Percentiles rank a stretch among this genome's conserved stretches.
Conservation (phyloP, 164 flowering plant species). For the Umbilicus rupestris region DNA sequence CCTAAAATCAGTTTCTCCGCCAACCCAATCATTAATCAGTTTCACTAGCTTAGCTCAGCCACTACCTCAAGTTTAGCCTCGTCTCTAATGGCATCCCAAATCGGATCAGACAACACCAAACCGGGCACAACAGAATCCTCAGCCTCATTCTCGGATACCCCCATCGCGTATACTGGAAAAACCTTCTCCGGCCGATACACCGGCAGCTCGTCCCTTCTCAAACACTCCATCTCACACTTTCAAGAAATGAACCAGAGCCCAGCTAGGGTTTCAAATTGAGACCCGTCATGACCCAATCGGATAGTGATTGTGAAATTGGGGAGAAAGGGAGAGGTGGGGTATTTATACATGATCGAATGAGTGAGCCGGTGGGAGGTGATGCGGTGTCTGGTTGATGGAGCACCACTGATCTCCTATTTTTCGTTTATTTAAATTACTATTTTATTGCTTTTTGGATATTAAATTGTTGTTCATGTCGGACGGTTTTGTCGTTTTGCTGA, state of each 20-base stretch:
- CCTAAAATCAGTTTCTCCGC: too few species aligned
- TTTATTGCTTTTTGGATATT: not conserved
- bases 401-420: not conserved
- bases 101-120: not conserved
- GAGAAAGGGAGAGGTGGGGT: not conserved
- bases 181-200: constrained; percentile 38
- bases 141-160: not conserved
- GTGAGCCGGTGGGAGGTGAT: not conserved
- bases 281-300: too few species aligned
- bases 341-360: constrained; percentile 2
- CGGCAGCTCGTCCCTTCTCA: not conserved
- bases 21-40: too few species aligned
- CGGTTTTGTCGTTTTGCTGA: not conserved
- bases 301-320: not conserved
- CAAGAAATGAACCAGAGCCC: not conserved
- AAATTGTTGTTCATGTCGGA: not conserved
- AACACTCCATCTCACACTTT: not conserved
- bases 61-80: not conserved
- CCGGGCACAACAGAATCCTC: not conserved
- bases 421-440: not conserved
- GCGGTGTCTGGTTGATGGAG: constrained; percentile 2
- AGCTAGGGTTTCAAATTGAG: not conserved
- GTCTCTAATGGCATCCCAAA: constrained; percentile 2
- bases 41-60: not conserved
- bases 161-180: constrained; percentile 46